Conservation (phyloP, 2,329 filamentous ascomycete genomes). For the Aureobasidium sp. region DNA sequence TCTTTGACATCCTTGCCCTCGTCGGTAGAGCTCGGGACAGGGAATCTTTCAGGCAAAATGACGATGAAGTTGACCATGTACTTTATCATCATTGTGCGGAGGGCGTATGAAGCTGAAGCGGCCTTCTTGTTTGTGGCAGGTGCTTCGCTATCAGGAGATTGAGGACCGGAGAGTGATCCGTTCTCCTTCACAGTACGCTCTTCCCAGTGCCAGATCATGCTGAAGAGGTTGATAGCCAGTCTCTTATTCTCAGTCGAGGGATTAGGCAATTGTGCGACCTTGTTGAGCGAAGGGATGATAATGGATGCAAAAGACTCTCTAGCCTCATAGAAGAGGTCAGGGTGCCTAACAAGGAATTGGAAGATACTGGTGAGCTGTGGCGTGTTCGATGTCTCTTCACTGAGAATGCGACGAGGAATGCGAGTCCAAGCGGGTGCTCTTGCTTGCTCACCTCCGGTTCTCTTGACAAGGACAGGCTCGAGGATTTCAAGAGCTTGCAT, state of each 20-base stretch:
- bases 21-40: constrained; percentile 53
- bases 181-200: constrained; percentile 64
- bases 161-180: constrained; percentile 22
- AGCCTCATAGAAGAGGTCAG: constrained; percentile 89
- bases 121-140: constrained; percentile 21
- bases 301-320: constrained; percentile 82
- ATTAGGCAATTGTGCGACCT: constrained; percentile 75
- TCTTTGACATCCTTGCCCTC: constrained; percentile 40
- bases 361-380: constrained; percentile 97
- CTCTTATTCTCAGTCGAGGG: constrained; percentile 88
- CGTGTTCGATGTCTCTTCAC: constrained; percentile 88
- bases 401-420: constrained; percentile 79
- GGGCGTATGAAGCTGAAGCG: constrained; percentile 34
- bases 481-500: constrained; percentile 91
- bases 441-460: constrained; percentile 58
- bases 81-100: constrained; percentile 77
- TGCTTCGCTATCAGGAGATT: constrained; percentile 17
- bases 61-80: constrained; percentile 95
- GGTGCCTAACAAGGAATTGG: constrained; percentile 88
- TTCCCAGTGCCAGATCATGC: constrained; percentile 88
- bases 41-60: constrained; percentile 76
- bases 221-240: constrained; percentile 82
- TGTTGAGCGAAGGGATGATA: constrained; percentile 80
- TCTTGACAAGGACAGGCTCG: constrained; percentile 84
- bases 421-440: constrained; percentile 79